Evolutionary conservation across 179 eudicot genomes (phyloP), one percentile per base, ranked within the genome.

Genomic region (Camellia oleifera): DNA sequence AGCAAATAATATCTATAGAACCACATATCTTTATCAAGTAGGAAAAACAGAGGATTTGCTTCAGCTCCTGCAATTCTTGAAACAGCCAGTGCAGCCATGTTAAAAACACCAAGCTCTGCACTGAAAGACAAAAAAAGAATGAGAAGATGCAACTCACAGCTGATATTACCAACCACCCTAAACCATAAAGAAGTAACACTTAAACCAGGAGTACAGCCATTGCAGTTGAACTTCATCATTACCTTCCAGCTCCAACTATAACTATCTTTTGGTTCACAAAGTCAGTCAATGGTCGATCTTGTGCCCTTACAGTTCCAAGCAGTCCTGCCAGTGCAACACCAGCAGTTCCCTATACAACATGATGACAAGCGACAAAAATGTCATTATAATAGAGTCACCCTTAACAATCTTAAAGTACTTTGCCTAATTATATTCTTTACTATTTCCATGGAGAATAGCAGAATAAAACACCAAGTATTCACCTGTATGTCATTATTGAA

Each of bases 241-340:
- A 94, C 99, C 99, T 97, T 84, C 99, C 99, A 84, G 99, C 99
- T 83, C 99, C 99, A 82, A 85, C 99, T n/a, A 97, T 91, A 80
- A 97, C 97, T 65, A 97, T 94, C 83, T 97, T 94, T 84, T 94
- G 98, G 76, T 93, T 93, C 56, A 90, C 92, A 87, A 94, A 97
- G 77, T 94, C 98, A 5, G 90, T 82, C 83, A 97, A 84, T 77
- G 98, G 97, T 64, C 91, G 90, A 67, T 98, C 98, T 82, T 97
- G 99, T 83, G 98, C 94, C 82, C 98, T 92, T 73, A 97, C 98
- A 80, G 97, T 86, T 81, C 99, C 99, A 82, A 97, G 88, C 77
- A 97, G 85, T 79, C 99, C 99, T 79, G 99, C 99, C 85, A 97
- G 81, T 65, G 99, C 99, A 81, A 97, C 98, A 80, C 99, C 97